phyloP scores from a whole-genome alignment of 2,329 filamentous ascomycete species.

The Scopulariopsis brevicaulis region DNA sequence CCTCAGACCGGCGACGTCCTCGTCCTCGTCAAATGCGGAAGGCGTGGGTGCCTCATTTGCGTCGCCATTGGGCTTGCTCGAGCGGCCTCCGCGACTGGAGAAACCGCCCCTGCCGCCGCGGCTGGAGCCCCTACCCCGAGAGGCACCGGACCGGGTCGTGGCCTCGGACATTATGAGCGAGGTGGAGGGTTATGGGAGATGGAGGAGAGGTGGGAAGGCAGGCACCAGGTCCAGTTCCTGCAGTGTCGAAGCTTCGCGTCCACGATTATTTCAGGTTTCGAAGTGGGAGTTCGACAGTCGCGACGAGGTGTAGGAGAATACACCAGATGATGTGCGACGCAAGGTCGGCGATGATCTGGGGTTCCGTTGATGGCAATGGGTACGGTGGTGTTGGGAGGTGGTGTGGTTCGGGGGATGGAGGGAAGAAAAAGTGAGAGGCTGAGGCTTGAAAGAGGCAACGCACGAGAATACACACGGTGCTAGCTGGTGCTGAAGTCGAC shows the following conservation, averaged over 20 bases:
- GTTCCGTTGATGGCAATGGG: conserved; percentile 1
- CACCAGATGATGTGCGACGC: conserved; percentile 3
- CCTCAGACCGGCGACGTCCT: conserved; percentile 85
- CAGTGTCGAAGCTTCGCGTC: conserved; percentile 2
- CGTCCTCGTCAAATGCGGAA: conserved; percentile 62
- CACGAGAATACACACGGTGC: conserved; percentile 3
- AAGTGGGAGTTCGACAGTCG: background rate
- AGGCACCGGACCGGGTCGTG: conserved; percentile 69
- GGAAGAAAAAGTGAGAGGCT: conserved; percentile 7
- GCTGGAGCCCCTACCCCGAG: conserved; percentile 82
- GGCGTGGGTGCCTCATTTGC: conserved; percentile 21
- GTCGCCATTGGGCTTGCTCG: conserved; percentile 61
- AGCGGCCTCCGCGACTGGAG: conserved; percentile 60
- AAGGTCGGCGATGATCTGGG: conserved; percentile 1
- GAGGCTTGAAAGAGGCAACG: conserved; percentile 8
- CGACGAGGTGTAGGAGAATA: conserved; percentile 1
- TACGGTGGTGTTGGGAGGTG: conserved; percentile 15
- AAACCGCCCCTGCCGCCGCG: conserved; percentile 76
- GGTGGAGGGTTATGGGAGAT: conserved; percentile 8
- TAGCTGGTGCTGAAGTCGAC: background rate
- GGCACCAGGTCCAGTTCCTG: conserved; percentile 4
- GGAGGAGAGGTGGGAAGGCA: conserved; percentile 2
- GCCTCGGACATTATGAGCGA: conserved; percentile 77
- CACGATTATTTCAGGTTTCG: background rate
- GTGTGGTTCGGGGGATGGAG: conserved; percentile 11